phyloP scores from a whole-genome alignment of 805 yeast genomes.

The Pichia rugopelliculosa region DNA sequence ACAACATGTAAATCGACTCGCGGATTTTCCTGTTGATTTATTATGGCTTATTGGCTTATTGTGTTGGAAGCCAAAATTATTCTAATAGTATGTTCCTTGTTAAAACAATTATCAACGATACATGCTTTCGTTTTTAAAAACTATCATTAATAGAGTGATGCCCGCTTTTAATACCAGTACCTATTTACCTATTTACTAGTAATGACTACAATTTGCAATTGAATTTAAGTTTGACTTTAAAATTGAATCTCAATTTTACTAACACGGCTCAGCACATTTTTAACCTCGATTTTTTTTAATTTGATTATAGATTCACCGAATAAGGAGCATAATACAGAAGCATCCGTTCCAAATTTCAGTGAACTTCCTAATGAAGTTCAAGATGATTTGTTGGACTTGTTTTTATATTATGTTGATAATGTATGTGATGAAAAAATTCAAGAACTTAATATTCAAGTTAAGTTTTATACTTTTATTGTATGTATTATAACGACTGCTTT shows the following conservation, averaged over 20 bases:
- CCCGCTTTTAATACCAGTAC: background rate
- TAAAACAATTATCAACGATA: no score
- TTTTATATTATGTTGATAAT: conserved; percentile 7
- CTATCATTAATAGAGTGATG: background rate
- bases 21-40: no score
- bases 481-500: background rate
- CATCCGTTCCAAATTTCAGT: background rate
- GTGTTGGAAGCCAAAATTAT: no score
- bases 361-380: background rate
- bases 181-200: background rate
- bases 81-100: no score
- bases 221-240: no score
- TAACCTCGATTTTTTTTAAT: background rate
- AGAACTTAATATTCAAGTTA: conserved; percentile 13
- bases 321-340: background rate
- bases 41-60: no score
- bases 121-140: background rate
- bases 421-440: conserved; percentile 15
- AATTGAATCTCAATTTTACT: conserved; percentile 1
- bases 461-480: conserved; percentile 6
- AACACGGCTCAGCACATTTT: conserved; percentile 8
- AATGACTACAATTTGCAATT: no score
- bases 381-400: conserved; percentile 5
- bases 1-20: background rate
- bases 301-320: background rate